Conservation (phyloP, 176 grass and related monocot genomes). For the Avena eriantha region DNA sequence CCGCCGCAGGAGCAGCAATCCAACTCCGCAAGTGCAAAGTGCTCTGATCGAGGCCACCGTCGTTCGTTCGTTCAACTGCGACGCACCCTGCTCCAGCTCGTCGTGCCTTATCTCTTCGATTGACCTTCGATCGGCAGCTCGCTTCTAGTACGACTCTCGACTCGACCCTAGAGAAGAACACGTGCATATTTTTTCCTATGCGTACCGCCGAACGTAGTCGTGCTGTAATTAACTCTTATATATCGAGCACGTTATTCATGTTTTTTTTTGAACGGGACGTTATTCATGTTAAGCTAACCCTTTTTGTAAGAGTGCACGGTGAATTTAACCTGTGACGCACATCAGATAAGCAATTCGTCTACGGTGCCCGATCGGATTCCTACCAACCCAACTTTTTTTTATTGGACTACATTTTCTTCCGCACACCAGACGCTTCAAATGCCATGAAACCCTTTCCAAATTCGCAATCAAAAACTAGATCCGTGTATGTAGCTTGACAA, state of each 20-base stretch:
- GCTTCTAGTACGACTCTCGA: neutral
- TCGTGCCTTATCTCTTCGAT: neutral
- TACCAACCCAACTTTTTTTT: neutral
- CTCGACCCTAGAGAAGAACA: neutral
- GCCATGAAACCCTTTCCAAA: neutral
- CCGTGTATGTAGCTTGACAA: neutral
- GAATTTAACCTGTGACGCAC: neutral
- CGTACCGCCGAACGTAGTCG: too few relatives aligned
- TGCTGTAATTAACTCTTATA: too few relatives aligned
- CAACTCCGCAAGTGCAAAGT: neutral
- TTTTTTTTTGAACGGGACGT: too few relatives aligned
- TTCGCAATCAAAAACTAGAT: too few relatives aligned
- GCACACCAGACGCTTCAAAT: neutral
- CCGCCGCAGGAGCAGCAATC: neutral
- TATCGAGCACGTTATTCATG: too few relatives aligned
- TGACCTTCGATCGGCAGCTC: neutral
- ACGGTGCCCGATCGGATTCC: neutral
- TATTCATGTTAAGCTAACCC: too few relatives aligned
- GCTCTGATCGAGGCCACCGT: neutral
- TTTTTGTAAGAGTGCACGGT: neutral
- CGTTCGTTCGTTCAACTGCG: neutral
- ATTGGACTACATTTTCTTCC: neutral
- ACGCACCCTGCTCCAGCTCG: neutral
- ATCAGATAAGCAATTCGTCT: neutral
- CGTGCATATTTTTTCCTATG: too few relatives aligned